Percentiles rank a stretch among this genome's conserved stretches.
Evolutionary conservation across 75 land plant genomes (phyloP).

Genomic region (Chamaecyparis obtusa): DNA sequence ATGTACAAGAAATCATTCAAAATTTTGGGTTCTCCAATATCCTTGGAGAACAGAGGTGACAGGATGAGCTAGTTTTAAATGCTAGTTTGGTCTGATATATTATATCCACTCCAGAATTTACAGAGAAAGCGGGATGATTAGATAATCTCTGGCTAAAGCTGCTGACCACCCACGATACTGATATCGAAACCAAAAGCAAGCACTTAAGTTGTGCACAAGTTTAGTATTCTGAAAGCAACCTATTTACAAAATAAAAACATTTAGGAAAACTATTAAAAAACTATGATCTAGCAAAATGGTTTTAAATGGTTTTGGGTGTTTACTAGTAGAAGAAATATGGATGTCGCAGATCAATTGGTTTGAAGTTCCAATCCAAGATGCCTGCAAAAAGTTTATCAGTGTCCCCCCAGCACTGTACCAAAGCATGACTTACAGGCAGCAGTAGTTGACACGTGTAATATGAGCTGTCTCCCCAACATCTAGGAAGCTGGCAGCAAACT

Average conservation of each 20-base stretch:
- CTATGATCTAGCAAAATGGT: background rate
- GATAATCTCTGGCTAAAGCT: no score
- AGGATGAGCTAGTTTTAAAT: no score
- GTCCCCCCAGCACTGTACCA: conserved; percentile 22
- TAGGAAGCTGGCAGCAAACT: conserved; percentile 10
- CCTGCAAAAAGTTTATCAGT: conserved; percentile 23
- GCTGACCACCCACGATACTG: no score
- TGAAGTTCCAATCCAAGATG: conserved; percentile 28
- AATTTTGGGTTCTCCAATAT: no score
- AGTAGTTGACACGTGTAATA: conserved; percentile 32
- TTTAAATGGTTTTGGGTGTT: background rate
- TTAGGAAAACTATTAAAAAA: background rate
- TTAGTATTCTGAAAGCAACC: background rate
- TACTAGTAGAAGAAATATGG: conserved; percentile 38
- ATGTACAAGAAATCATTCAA: no score
- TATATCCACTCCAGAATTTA: no score
- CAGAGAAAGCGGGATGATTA: no score
- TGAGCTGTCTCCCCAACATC: conserved; percentile 15
- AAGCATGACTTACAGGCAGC: conserved; percentile 11
- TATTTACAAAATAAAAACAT: background rate
- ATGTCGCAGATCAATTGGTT: conserved; percentile 38
- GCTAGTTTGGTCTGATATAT: no score
- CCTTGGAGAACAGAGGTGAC: no score
- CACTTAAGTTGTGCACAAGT: background rate
- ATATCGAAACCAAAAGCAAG: no score